Conservation (phyloP, 2,329 filamentous ascomycete species). For the Ophioceras dolichostomum region DNA sequence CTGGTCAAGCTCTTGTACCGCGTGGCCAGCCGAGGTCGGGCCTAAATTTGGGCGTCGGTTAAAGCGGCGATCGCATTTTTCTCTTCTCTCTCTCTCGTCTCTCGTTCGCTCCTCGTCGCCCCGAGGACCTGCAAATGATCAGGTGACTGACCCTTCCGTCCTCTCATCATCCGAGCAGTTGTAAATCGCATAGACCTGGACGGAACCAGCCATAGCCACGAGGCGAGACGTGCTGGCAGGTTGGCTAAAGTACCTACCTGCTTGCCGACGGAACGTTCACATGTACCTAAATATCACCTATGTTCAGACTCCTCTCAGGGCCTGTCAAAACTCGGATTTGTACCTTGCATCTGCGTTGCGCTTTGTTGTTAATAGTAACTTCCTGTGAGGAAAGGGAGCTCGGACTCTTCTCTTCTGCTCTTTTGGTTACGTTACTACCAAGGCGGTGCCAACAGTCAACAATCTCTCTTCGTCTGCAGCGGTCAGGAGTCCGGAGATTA, state of each 20-base stretch:
- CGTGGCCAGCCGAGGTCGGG: too few relatives aligned
- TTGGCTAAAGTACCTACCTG: not conserved
- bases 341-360: not conserved
- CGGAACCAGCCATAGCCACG: too few relatives aligned
- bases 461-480: slow-evolving; percentile 11
- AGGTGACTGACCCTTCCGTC: not conserved
- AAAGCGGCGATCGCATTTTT: too few relatives aligned
- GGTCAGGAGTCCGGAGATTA: slow-evolving; percentile 15
- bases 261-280: not conserved
- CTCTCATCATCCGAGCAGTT: too few relatives aligned
- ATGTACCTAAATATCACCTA: too few relatives aligned
- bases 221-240: not conserved
- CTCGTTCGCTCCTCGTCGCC: not conserved
- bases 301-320: not conserved
- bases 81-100: not conserved
- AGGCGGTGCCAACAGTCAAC: not conserved
- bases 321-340: not conserved
- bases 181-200: too few relatives aligned
- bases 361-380: not conserved
- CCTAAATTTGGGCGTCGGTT: too few relatives aligned
- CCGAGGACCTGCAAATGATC: not conserved
- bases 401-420: not conserved
- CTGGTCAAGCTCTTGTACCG: too few relatives aligned
- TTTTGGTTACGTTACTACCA: not conserved
- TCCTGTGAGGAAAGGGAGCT: not conserved